Evolutionary conservation across 192 early-diverging fungal species (phyloP), one percentile per base, ranked within the genome.

Genomic region (Coemansia sp.): DNA sequence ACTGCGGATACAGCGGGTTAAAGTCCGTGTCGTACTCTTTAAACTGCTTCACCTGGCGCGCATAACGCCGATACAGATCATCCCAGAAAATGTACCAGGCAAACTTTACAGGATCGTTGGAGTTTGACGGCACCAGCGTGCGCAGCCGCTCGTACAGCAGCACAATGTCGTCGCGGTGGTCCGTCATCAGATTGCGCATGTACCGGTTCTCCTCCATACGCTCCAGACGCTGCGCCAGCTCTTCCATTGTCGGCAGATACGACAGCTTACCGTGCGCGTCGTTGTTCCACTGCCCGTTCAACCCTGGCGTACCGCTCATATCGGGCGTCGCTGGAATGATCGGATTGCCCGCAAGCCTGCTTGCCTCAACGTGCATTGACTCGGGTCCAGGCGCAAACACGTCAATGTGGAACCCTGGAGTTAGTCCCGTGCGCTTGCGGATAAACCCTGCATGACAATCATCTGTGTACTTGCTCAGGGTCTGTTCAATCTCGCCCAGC

Each of bases 51-150:
- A 80, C 84, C n/a, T 78, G 64, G 7, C 67, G 41, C 23, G 64
- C 69, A 64, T 89, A 87, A n/a, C 86, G 76, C 4, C 86, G 73
- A 58, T 85, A 87, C 2, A 89, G 59, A 43, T 89, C 88, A 54
- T 89, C 88, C 86, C 86, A 89, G 62, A 89, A 87, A 15, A 89
- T 66, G 45, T 86, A 89, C 88, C 88, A 89, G n/a, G 74, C 70
- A 59, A 76, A 73, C 49, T 75, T 76, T 12, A 69, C 64, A 1
- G 79, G 79, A 17, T 82, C 74, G 57, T 75, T 82, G 47, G 66
- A 64, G 27, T 63, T 60, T 0, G 73, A 76, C 0, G 79, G 79
- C 45, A 76, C 74, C 59, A 82, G 57, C 0, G 73, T 76, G 53
- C 74, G 73, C 54, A 82, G 60, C 1, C 79, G 73, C 64, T 82